Percentiles rank a stretch among this genome's conserved stretches.
phyloP scores from a whole-genome alignment of 495 filamentous ascomycete genomes.

The Gamarada debralockiae region DNA sequence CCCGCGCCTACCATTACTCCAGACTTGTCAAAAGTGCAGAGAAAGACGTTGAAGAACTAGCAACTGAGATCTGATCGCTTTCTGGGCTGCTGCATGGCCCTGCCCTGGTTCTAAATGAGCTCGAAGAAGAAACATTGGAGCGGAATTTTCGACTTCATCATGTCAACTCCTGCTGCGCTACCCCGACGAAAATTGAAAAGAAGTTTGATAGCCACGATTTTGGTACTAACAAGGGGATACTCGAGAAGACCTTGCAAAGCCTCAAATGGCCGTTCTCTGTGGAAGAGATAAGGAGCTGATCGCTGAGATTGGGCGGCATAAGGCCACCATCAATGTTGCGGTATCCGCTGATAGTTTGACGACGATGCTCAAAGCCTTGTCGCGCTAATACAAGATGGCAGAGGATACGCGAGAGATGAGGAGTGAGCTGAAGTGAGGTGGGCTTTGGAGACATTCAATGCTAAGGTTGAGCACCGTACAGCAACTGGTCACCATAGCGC shows the following conservation, averaged over 20 bases:
- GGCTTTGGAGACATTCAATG: neutral
- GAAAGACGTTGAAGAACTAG: too few species aligned
- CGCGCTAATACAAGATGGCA: neutral
- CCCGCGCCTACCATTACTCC: too few species aligned
- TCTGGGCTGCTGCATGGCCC: too few species aligned
- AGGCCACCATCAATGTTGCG: conserved; percentile 28
- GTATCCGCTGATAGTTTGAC: conserved; percentile 26
- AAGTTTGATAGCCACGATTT: conserved; percentile 7
- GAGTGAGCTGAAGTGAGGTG: neutral
- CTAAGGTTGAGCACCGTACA: too few species aligned
- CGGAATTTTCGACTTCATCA: conserved; percentile 16
- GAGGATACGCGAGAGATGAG: neutral
- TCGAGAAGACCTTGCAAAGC: too few species aligned
- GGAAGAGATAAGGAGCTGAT: conserved; percentile 26
- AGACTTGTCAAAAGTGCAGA: too few species aligned
- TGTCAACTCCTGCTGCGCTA: conserved; percentile 19
- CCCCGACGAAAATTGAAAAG: conserved; percentile 18
- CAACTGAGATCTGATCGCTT: too few species aligned
- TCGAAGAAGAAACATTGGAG: too few species aligned
- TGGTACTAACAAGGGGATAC: neutral
- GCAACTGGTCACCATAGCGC: too few species aligned
- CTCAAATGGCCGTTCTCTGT: conserved; percentile 24
- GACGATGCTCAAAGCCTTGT: neutral
- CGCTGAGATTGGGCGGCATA: conserved; percentile 26
- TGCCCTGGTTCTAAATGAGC: too few species aligned